Evolutionary conservation across 371 early-diverging fungal species (phyloP).

Genomic region (Zancudomyces culisetae): DNA sequence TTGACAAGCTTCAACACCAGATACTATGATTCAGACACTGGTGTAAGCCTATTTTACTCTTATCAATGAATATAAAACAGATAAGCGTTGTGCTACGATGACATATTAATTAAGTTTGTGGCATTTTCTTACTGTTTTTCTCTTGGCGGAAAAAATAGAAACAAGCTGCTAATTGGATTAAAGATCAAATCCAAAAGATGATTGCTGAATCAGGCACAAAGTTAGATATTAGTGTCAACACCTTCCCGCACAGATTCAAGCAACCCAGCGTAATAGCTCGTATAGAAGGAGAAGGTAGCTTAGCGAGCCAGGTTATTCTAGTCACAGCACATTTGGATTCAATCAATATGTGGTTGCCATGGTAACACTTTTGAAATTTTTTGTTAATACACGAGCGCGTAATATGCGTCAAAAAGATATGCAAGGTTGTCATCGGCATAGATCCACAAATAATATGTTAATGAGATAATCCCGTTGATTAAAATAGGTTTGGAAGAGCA

Average conservation of each 20-base stretch:
- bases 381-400: background rate
- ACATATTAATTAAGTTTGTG: no score
- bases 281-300: slow-evolving; percentile 35
- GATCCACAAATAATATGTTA: no score
- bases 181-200: slow-evolving; percentile 32
- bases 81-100: no score
- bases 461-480: background rate
- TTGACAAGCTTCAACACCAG: slow-evolving; percentile 72
- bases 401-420: background rate
- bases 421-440: background rate
- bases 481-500: slow-evolving; percentile 36
- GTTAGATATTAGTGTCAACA: slow-evolving; percentile 39
- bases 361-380: slow-evolving; percentile 3
- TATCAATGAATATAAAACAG: no score
- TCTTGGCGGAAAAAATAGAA: slow-evolving; percentile 6
- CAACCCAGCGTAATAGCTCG: slow-evolving; percentile 33
- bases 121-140: no score
- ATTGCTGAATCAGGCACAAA: slow-evolving; percentile 19
- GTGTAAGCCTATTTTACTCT: no score
- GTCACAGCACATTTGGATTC: slow-evolving; percentile 85
- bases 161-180: slow-evolving; percentile 58
- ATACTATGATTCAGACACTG: slow-evolving; percentile 63
- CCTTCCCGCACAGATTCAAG: slow-evolving; percentile 44
- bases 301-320: slow-evolving; percentile 48
- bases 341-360: slow-evolving; percentile 66